These are phyloP conservation scores for Gynochthodes officinalis DNA, from an alignment of 257 asterid genomes.

Conservation along the genomic window DNA sequence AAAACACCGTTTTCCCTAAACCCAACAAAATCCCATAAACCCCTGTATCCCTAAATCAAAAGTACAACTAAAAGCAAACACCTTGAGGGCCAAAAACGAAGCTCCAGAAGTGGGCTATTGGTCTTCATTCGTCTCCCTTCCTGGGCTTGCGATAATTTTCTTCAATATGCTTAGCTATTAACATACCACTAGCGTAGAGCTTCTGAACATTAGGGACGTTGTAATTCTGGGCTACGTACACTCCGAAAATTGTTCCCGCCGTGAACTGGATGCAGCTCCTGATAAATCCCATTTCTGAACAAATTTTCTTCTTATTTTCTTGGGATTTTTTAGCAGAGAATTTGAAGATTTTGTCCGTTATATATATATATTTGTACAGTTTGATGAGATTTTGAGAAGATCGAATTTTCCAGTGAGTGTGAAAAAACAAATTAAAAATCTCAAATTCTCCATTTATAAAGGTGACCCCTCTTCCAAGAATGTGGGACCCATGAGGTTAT, in stretches of 20 bases:
- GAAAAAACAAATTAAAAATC: too few relatives aligned
- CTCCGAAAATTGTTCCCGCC: conserved; percentile 61
- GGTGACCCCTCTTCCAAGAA: conserved; percentile 34
- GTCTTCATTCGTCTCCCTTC: conserved; percentile 45
- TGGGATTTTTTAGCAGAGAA: too few relatives aligned
- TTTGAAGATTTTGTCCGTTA: too few relatives aligned
- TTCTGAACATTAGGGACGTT: conserved; percentile 64
- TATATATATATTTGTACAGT: too few relatives aligned
- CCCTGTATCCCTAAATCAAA: neutral
- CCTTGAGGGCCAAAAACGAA: neutral
- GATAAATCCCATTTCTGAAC: conserved; percentile 48
- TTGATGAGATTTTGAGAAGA: too few relatives aligned
- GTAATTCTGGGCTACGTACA: conserved; percentile 82
- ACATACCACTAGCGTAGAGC: conserved; percentile 47
- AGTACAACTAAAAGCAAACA: conserved; percentile 16
- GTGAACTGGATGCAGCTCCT: conserved; percentile 49
- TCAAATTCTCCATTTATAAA: neutral
- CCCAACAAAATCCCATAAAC: conserved; percentile 8
- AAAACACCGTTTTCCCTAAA: too few relatives aligned
- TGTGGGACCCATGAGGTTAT: conserved; percentile 8
- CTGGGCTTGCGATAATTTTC: conserved; percentile 77
- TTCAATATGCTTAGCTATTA: conserved; percentile 58
- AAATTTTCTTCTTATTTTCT: neutral
- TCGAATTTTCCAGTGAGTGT: too few relatives aligned
- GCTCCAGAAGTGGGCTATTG: neutral